Conservation (phyloP, 257 asterid genomes). For the Catharanthus roseus region DNA sequence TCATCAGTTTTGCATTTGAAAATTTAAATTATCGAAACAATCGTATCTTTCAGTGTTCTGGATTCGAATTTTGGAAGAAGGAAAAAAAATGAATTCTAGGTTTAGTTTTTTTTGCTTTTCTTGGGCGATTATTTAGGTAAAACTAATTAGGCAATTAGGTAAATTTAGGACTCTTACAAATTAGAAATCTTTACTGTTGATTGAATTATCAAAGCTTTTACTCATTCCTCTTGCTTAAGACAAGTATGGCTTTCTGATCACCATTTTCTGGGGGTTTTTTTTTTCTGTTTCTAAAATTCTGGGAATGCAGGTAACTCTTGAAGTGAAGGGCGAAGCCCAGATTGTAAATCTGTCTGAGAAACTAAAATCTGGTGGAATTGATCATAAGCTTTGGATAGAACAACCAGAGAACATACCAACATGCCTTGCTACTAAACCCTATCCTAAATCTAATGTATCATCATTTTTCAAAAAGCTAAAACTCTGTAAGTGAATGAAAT, state of each 20-base stretch:
- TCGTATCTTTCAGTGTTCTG: not conserved
- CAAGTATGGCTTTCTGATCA: no score
- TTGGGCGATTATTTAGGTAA: no score
- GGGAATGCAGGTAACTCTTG: conserved; percentile 66
- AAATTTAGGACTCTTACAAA: not conserved
- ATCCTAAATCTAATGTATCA: conserved; percentile 71
- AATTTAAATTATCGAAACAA: not conserved
- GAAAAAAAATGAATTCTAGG: no score
- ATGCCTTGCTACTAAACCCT: conserved; percentile 90
- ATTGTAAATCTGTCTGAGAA: conserved; percentile 63
- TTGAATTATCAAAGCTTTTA: no score
- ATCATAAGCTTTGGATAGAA: conserved; percentile 89
- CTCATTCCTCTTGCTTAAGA: no score
- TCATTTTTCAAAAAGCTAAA: conserved; percentile 77
- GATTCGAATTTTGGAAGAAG: no score
- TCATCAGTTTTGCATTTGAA: not conserved
- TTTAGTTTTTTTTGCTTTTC: no score
- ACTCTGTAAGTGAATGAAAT: conserved; percentile 71
- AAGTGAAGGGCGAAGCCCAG: conserved; percentile 87
- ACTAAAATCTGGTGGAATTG: conserved; percentile 58
- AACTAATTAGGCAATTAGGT: no score
- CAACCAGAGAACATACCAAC: conserved; percentile 89
- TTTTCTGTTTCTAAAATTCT: not conserved
- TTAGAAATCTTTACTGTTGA: no score
- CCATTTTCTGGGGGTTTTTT: no score